Percentiles rank a stretch among this genome's conserved stretches.
Evolutionary conservation across 257 asterid species (phyloP).

Genomic region (Solanum acaule): DNA sequence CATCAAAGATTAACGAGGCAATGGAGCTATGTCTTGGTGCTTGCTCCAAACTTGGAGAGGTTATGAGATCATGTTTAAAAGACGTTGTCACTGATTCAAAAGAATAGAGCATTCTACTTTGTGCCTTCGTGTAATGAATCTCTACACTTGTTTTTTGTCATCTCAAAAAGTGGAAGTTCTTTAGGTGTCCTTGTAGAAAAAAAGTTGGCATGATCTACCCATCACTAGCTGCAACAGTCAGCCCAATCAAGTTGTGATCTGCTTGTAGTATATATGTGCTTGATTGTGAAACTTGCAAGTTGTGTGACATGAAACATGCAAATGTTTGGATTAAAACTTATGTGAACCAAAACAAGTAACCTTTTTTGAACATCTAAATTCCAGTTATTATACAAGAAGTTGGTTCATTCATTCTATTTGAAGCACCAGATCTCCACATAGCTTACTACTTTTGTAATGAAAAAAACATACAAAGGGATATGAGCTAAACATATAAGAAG

Average conservation of each 20-base stretch:
- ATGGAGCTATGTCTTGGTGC: slow-evolving; percentile 89
- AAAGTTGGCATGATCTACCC: not conserved
- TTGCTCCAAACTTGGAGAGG: slow-evolving; percentile 68
- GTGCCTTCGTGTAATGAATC: not conserved
- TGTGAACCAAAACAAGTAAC: not conserved
- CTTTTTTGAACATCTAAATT: not conserved
- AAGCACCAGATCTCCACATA: not conserved
- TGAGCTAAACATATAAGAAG: not conserved
- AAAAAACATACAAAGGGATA: not conserved
- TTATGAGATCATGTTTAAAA: slow-evolving; percentile 73
- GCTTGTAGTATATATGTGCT: not conserved
- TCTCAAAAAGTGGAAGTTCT: slow-evolving; percentile 40
- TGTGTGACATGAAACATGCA: not conserved
- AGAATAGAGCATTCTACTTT: slow-evolving; percentile 13
- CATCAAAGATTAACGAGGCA: slow-evolving; percentile 76
- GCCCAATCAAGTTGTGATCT: not conserved
- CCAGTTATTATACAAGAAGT: not conserved
- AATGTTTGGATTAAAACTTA: not conserved
- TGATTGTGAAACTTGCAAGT: not conserved
- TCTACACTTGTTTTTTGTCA: slow-evolving; percentile 59
- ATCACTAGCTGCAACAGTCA: not conserved
- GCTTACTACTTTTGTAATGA: not conserved
- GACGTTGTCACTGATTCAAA: slow-evolving; percentile 41
- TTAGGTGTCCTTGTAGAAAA: not conserved
- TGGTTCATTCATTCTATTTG: not conserved